phyloP scores from a whole-genome alignment of 2,329 filamentous ascomycete genomes.

The Pyricularia sp. region DNA sequence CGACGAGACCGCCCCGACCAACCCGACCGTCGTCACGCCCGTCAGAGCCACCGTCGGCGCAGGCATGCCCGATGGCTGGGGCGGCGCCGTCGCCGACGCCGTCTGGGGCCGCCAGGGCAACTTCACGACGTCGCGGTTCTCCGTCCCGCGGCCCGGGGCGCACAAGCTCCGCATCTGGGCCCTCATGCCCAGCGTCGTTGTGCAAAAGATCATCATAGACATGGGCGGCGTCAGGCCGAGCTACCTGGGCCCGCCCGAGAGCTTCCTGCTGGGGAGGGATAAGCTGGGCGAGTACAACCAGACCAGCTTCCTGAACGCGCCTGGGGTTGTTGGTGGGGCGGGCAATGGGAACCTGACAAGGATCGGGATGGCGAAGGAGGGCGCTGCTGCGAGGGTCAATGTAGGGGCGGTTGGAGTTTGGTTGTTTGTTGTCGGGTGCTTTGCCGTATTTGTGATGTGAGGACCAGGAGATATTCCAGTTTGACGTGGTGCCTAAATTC shows the following conservation, averaged over 20 bases:
- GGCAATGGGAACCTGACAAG: neutral
- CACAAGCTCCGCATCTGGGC: constrained; percentile 39
- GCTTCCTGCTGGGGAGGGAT: constrained; percentile 31
- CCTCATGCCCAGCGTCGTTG: constrained; percentile 35
- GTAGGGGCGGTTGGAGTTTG: neutral
- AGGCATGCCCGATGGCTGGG: constrained; percentile 28
- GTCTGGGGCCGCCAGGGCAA: constrained; percentile 31
- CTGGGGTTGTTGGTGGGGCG: constrained; percentile 10
- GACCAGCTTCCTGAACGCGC: constrained; percentile 21
- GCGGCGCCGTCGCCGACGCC: constrained; percentile 27
- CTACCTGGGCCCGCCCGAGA: constrained; percentile 45
- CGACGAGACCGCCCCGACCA: constrained; percentile 13
- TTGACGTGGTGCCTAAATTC: no score
- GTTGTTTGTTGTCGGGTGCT: neutral
- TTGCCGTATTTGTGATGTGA: neutral
- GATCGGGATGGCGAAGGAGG: neutral
- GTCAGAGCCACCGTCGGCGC: constrained; percentile 28
- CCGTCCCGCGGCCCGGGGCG: constrained; percentile 25
- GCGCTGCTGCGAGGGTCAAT: neutral
- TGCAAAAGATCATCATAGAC: constrained; percentile 44
- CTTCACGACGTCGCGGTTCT: constrained; percentile 31
- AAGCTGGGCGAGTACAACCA: constrained; percentile 21
- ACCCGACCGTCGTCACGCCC: constrained; percentile 24
- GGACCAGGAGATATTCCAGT: neutral
- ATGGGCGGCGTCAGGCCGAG: constrained; percentile 39